Evolutionary conservation across 192 early-diverging fungal species (phyloP).

Genomic region (Funneliformis geosporum): DNA sequence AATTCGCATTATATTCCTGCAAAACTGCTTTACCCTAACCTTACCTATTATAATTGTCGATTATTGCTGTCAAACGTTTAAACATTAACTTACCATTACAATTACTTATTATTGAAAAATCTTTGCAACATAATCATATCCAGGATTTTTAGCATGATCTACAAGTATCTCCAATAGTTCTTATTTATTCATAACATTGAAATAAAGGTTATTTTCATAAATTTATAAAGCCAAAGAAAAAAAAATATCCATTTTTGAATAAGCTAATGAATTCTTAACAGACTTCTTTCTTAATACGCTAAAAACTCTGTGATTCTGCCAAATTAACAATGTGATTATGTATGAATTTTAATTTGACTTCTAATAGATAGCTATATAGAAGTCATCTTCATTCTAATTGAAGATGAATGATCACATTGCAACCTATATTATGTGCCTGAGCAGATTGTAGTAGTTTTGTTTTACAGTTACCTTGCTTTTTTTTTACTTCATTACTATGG

Average conservation of each 20-base stretch:
- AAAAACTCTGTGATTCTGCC: constrained; percentile 11
- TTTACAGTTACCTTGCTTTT: neutral
- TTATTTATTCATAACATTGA: no score
- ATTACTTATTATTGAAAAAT: no score
- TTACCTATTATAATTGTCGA: no score
- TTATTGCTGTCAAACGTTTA: no score
- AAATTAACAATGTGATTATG: constrained; percentile 2
- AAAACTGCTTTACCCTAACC: no score
- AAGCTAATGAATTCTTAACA: neutral
- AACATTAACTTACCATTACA: no score
- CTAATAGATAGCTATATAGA: neutral
- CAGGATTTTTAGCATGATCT: no score
- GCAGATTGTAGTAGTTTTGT: neutral
- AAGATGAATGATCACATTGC: neutral
- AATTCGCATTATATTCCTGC: no score
- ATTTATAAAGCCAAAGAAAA: neutral
- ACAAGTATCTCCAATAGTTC: no score
- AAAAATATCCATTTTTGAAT: neutral
- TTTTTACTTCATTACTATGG: neutral
- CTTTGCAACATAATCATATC: no score
- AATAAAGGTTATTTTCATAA: neutral
- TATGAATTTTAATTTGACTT: neutral
- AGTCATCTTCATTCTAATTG: neutral
- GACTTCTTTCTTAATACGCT: neutral
- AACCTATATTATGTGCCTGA: neutral